These are phyloP conservation scores for Seiridium unicorne DNA, from an alignment of 2,329 filamentous ascomycete genomes.

Conservation along the genomic window DNA sequence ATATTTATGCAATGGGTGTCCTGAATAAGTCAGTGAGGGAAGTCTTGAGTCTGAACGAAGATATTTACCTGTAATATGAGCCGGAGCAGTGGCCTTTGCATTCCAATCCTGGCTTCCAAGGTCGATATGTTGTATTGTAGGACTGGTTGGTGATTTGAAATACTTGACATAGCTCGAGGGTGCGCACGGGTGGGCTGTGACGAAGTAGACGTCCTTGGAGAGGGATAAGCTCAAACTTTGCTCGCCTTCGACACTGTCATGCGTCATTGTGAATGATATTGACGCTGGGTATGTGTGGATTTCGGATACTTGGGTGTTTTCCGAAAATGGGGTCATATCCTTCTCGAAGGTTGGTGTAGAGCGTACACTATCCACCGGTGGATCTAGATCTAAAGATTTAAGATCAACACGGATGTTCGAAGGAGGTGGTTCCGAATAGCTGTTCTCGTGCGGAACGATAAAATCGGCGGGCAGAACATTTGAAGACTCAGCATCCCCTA, in stretches of 20 bases:
- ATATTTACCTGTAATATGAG: slow-evolving; percentile 45
- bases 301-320: slow-evolving; percentile 26
- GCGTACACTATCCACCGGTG: slow-evolving; percentile 41
- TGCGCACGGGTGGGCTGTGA: slow-evolving; percentile 65
- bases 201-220: slow-evolving; percentile 60
- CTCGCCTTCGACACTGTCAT: slow-evolving; percentile 37
- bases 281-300: slow-evolving; percentile 39
- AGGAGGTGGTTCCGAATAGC: slow-evolving; percentile 46
- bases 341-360: slow-evolving; percentile 43
- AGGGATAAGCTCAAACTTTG: slow-evolving; percentile 43
- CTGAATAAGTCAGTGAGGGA: slow-evolving; percentile 29
- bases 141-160: slow-evolving; percentile 58
- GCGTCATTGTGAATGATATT: slow-evolving; percentile 37
- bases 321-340: slow-evolving; percentile 35
- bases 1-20: slow-evolving; percentile 62
- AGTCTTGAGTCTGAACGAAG: background rate
- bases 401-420: slow-evolving; percentile 47
- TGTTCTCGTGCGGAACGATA: slow-evolving; percentile 57
- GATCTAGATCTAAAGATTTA: slow-evolving; percentile 47
- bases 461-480: slow-evolving; percentile 61
- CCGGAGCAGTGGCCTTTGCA: slow-evolving; percentile 43
- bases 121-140: slow-evolving; percentile 57
- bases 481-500: slow-evolving; percentile 55
- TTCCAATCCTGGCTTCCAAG: slow-evolving; percentile 43
- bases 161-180: slow-evolving; percentile 56